A percentile compares a stretch with the other conserved stretches of the same genome.
These are phyloP conservation scores for Diplogelasinospora grovesii DNA, from an alignment of 495 filamentous ascomycete genomes.

Conservation along the genomic window DNA sequence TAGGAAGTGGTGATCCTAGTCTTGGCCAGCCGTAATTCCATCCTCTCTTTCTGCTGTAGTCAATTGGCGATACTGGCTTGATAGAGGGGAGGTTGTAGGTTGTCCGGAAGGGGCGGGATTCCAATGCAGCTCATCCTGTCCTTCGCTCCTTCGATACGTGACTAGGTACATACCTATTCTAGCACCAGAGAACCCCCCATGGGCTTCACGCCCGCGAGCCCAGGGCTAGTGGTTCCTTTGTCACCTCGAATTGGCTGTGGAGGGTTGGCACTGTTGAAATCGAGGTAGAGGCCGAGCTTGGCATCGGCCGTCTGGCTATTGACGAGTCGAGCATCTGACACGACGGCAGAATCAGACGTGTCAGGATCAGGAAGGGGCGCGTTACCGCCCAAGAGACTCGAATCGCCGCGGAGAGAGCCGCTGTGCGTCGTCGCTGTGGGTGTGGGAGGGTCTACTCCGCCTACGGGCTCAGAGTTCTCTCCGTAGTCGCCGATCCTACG, in stretches of 20 bases:
- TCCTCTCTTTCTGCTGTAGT: too few relatives aligned
- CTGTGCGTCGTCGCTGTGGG: constrained; percentile 23
- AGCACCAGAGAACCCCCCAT: too few relatives aligned
- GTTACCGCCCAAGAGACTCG: constrained; percentile 30
- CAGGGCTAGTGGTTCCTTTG: constrained; percentile 53
- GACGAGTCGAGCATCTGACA: constrained; percentile 27
- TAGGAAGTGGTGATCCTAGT: too few relatives aligned
- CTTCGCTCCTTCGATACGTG: too few relatives aligned
- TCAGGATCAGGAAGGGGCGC: constrained; percentile 26
- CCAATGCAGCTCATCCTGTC: too few relatives aligned
- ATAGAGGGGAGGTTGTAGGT: too few relatives aligned
- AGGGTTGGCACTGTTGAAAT: constrained; percentile 54
- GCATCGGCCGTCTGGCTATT: constrained; percentile 50
- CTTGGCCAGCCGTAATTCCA: too few relatives aligned
- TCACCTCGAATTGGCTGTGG: constrained; percentile 65
- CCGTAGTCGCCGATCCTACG: constrained; percentile 18
- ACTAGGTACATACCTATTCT: too few relatives aligned
- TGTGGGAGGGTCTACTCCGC: constrained; percentile 29
- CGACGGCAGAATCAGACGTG: constrained; percentile 26
- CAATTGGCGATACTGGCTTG: too few relatives aligned
- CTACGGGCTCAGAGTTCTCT: constrained; percentile 30
- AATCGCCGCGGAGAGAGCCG: constrained; percentile 30
- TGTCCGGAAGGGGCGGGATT: too few relatives aligned
- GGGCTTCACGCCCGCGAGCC: too few relatives aligned
- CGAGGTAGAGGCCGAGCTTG: constrained; percentile 53